phyloP scores from a whole-genome alignment of 768 basidiomycete species.

The Phylloporus rhodoxanthus region DNA sequence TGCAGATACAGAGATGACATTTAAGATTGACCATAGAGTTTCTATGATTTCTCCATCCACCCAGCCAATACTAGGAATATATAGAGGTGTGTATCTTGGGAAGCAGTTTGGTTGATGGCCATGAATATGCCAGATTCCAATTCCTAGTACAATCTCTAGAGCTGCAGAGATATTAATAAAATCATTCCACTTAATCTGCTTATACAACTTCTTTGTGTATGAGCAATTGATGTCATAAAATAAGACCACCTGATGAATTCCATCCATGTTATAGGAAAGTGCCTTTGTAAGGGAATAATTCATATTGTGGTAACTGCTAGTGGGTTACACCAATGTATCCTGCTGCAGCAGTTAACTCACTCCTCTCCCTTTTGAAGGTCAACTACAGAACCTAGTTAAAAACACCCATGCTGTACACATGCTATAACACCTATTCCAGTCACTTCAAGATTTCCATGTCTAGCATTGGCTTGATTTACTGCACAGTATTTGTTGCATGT shows the following conservation, averaged over 20 bases:
- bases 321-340: no score
- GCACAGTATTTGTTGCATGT: background rate
- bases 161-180: background rate
- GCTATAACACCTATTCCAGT: background rate
- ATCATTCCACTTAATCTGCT: background rate
- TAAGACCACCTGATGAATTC: rapidly evolving
- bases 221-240: conserved; percentile 13
- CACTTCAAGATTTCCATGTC: no score
- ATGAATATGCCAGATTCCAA: conserved; percentile 26
- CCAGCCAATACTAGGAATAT: no score
- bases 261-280: background rate
- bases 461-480: background rate
- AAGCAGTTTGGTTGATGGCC: conserved; percentile 2
- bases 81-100: background rate
- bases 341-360: background rate
- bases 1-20: background rate
- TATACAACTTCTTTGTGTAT: conserved; percentile 9
- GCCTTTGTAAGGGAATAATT: background rate
- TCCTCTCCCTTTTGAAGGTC: background rate
- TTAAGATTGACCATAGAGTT: background rate
- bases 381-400: background rate
- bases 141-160: conserved; percentile 11
- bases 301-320: conserved; percentile 11
- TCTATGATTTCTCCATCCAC: conserved; percentile 8
- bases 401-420: background rate